Conservation (phyloP, 352 stramenopile genomes). For the Phytophthora fragariae region DNA sequence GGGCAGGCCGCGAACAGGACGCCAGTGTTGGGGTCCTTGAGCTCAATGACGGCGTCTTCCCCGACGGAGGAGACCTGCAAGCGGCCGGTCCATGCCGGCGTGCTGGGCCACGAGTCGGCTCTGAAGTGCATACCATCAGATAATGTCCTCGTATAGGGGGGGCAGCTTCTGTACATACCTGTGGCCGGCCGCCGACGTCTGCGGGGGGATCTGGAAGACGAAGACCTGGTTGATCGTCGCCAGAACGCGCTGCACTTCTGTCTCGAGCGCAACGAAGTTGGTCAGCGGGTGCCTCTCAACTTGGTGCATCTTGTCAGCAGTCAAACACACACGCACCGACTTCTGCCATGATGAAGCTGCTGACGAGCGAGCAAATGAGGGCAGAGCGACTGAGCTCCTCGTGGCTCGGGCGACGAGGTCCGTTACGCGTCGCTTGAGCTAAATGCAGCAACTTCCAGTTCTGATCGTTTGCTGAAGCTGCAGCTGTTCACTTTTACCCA, state of each 20-base stretch:
- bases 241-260: slow-evolving; percentile 65
- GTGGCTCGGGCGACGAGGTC: background rate
- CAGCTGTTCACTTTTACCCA: background rate
- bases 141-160: too few species aligned
- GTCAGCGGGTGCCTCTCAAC: background rate
- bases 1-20: slow-evolving; percentile 67
- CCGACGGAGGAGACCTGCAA: slow-evolving; percentile 69
- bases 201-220: slow-evolving; percentile 73
- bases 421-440: slow-evolving; percentile 33
- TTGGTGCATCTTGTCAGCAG: too few species aligned
- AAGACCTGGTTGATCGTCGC: slow-evolving; percentile 77
- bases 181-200: slow-evolving; percentile 65
- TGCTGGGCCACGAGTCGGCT: slow-evolving; percentile 71
- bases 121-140: slow-evolving; percentile 25
- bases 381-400: background rate
- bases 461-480: background rate
- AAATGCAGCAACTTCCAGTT: slow-evolving; percentile 15
- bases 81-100: slow-evolving; percentile 67
- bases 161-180: slow-evolving; percentile 33
- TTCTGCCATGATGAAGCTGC: slow-evolving; percentile 34
- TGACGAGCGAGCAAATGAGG: slow-evolving; percentile 1
- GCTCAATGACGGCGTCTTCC: slow-evolving; percentile 66
- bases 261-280: background rate
- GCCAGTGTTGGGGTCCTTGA: slow-evolving; percentile 65
- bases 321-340: slow-evolving; percentile 20